These are phyloP conservation scores for Pseudomassariella vexata DNA, from an alignment of 2,329 filamentous ascomycete genomes.

Conservation along the genomic window DNA sequence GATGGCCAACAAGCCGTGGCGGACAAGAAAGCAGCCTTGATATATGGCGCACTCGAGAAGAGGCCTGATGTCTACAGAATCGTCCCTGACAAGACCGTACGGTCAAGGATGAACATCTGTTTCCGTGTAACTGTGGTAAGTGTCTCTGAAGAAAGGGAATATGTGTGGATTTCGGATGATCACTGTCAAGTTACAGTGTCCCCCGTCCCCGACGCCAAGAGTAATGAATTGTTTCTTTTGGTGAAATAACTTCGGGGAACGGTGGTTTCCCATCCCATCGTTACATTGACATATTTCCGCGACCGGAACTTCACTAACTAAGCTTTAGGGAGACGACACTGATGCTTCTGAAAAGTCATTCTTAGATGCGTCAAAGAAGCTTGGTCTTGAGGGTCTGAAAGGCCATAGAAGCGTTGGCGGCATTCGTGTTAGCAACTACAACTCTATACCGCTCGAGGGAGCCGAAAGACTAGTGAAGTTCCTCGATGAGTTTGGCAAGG, in stretches of 20 bases:
- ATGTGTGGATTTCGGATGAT: too few relatives aligned
- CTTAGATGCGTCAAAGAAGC: conserved; percentile 62
- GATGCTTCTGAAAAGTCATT: conserved; percentile 75
- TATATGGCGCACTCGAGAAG: conserved; percentile 74
- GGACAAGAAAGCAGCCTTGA: conserved; percentile 65
- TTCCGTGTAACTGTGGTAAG: conserved; percentile 62
- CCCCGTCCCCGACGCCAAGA: too few relatives aligned
- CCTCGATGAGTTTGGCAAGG: conserved; percentile 2
- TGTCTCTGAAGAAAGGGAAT: not conserved
- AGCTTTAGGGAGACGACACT: conserved; percentile 42
- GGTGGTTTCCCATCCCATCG: too few relatives aligned
- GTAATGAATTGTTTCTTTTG: too few relatives aligned
- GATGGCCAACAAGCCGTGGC: conserved; percentile 70
- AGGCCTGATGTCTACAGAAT: conserved; percentile 68
- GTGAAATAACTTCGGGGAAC: too few relatives aligned
- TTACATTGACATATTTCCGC: too few relatives aligned
- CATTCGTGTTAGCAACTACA: conserved; percentile 85
- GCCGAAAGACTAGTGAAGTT: conserved; percentile 53
- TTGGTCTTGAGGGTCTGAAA: conserved; percentile 73
- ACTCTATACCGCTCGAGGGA: conserved; percentile 65
- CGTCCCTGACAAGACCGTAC: conserved; percentile 67
- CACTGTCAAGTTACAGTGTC: too few relatives aligned
- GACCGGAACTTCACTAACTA: too few relatives aligned
- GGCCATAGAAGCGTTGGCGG: conserved; percentile 84
- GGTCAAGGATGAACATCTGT: conserved; percentile 93